A percentile compares a stretch with the other conserved stretches of the same genome.
Conservation (phyloP, 2,329 filamentous ascomycete species). For the Fusarium torreyae region DNA sequence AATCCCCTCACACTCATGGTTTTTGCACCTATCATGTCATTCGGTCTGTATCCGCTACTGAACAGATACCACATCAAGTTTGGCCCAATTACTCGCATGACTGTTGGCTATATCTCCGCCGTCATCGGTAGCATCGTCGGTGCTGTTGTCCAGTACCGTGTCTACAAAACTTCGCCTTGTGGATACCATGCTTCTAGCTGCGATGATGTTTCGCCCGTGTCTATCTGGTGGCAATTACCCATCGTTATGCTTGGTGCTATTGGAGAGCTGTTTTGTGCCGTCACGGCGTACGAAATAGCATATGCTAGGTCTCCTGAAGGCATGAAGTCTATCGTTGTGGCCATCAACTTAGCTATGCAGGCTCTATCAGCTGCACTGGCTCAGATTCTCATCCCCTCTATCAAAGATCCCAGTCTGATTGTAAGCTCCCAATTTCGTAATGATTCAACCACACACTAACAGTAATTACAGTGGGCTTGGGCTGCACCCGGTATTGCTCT, state of each 20-base stretch:
- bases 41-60: conserved; percentile 69
- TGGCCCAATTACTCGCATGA: conserved; percentile 71
- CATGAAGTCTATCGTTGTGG: conserved; percentile 66
- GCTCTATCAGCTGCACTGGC: conserved; percentile 61
- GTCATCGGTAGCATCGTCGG: conserved; percentile 62
- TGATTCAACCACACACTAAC: conserved; percentile 46
- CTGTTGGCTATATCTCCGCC: conserved; percentile 70
- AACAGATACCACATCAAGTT: conserved; percentile 67
- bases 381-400: conserved; percentile 58
- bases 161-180: conserved; percentile 70
- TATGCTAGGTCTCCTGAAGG: conserved; percentile 66
- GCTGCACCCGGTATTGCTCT: conserved; percentile 47
- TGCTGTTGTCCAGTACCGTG: conserved; percentile 65
- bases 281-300: conserved; percentile 55
- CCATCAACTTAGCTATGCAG: conserved; percentile 65
- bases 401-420: conserved; percentile 64
- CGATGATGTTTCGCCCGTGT: conserved; percentile 38
- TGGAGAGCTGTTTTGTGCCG: conserved; percentile 51
- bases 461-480: conserved; percentile 46
- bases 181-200: conserved; percentile 49
- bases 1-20: conserved; percentile 73
- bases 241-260: conserved; percentile 50
- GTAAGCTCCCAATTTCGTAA: neutral
- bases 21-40: conserved; percentile 49
- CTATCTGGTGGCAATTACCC: conserved; percentile 43